These are phyloP conservation scores for Pseudohalonectria lignicola DNA, from an alignment of 2,329 filamentous ascomycete genomes.

Conservation along the genomic window DNA sequence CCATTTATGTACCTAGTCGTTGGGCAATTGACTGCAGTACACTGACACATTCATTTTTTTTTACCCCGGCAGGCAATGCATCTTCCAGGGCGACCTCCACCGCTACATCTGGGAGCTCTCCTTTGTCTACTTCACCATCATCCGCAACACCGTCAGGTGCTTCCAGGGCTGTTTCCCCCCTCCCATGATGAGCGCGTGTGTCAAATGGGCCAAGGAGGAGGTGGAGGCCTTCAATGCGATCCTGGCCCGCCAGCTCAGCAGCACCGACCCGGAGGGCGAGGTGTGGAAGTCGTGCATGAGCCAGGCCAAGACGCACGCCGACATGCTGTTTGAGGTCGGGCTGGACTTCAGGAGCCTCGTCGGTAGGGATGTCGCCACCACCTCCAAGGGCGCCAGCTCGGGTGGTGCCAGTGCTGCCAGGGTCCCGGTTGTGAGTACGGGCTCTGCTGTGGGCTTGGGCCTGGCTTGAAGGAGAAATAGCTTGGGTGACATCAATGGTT, in stretches of 20 bases:
- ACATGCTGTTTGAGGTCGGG: slow-evolving; percentile 72
- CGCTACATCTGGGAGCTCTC: slow-evolving; percentile 92
- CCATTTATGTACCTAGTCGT: slow-evolving; percentile 1
- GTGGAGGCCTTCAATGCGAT: slow-evolving; percentile 84
- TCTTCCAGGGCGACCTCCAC: slow-evolving; percentile 88
- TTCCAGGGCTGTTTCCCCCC: slow-evolving; percentile 82
- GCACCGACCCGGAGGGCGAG: slow-evolving; percentile 63
- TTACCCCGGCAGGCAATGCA: no score
- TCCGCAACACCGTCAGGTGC: slow-evolving; percentile 83
- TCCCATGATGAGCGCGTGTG: slow-evolving; percentile 82
- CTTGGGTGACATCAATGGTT: no score
- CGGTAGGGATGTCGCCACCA: slow-evolving; percentile 37
- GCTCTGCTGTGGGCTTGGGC: neutral
- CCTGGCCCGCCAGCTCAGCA: slow-evolving; percentile 74
- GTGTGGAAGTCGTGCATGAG: slow-evolving; percentile 78
- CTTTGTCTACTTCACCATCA: slow-evolving; percentile 89
- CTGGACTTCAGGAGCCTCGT: slow-evolving; percentile 82
- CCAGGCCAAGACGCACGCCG: slow-evolving; percentile 69
- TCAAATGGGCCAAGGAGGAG: slow-evolving; percentile 97
- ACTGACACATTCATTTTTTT: no score
- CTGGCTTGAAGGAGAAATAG: neutral
- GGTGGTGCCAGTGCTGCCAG: neutral
- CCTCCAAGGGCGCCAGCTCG: slow-evolving; percentile 11
- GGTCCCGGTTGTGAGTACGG: no score
- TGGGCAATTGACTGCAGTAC: slow-evolving; percentile 10